Evolutionary conservation across 176 grass and related monocot genomes (phyloP).

Genomic region (Dactylis glomerata): DNA sequence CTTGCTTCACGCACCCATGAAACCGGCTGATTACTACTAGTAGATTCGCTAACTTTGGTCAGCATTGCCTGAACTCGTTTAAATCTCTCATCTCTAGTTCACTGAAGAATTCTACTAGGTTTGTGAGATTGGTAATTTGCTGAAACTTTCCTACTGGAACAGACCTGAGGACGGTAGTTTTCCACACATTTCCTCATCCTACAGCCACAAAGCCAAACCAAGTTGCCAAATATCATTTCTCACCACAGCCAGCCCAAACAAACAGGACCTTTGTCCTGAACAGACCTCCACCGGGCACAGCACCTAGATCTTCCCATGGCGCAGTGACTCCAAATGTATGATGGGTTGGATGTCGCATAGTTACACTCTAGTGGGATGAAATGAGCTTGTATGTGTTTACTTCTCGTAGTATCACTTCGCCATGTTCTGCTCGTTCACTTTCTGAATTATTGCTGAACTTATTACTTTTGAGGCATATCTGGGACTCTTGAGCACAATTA

Average conservation of each 20-base stretch:
- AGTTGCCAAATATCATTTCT: neutral
- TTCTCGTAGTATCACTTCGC: neutral
- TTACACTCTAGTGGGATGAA: neutral
- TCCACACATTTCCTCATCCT: neutral
- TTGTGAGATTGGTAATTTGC: neutral
- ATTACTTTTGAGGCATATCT: neutral
- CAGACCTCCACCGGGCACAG: neutral
- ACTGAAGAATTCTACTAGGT: neutral
- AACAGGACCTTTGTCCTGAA: neutral
- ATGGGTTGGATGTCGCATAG: neutral
- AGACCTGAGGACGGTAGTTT: neutral
- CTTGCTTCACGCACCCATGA: neutral
- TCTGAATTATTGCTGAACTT: neutral
- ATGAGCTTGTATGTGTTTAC: neutral
- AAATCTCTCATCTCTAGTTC: neutral
- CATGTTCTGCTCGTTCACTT: neutral
- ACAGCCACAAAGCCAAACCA: neutral
- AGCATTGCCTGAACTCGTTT: neutral
- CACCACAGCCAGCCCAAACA: neutral
- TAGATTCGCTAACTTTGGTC: neutral
- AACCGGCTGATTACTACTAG: neutral
- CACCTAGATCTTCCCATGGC: neutral
- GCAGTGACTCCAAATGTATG: neutral
- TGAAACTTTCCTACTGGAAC: neutral
- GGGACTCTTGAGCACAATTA: neutral